Evolutionary conservation across 2,329 filamentous ascomycete genomes (phyloP), one percentile per base, ranked within the genome.

Genomic region (Stromatinia cepivora): DNA sequence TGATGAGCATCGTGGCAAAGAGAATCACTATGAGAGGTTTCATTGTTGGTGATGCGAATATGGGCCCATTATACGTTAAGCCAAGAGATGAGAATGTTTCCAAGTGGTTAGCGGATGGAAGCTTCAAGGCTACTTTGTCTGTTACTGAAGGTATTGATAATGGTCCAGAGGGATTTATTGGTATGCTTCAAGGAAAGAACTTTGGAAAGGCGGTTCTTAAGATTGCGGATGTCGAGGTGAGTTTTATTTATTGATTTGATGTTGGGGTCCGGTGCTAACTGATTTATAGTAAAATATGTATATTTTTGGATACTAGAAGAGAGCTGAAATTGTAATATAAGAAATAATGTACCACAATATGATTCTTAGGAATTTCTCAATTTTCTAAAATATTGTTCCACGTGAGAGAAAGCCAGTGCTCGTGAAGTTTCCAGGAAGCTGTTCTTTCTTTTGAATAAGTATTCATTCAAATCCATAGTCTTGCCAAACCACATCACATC

Each of bases 131-230:
- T 6, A 83, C 85, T 76, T 81, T 85, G 72, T 83, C 84, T 73
- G 82, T 89, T 71, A 90, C 87, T 1, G 81, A 85, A 48, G 90
- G 90, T 7, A 90, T 92, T 72, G 90, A 92, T 71, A 87, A 90
- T 75, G 86, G 84, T 4, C 80, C 84, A 25, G 85, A 90, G 61
- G 90, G 88, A 1, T 83, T 92, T 70, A 77, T 92, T 67, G 88
- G 88, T 20, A 87, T 92, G 82, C 83, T 92, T 71, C 79, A 84
- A 72, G 90, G 90, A 34, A 85, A 89, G 80, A 92, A 92, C 79
- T 88, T 90, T 78, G 90, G 90, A 66, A 92, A 92, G 83, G 87
- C 89, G 22, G 84, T 91, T n/a, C 76, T 91, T 77, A 88, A 90
- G 82, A 87, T 90, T 73, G 75, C 76, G 36, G 75, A 78, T 72